Base-by-base conservation (phyloP, 192 early-diverging fungal genomes). In the Powellomyces hirtus region DNA sequence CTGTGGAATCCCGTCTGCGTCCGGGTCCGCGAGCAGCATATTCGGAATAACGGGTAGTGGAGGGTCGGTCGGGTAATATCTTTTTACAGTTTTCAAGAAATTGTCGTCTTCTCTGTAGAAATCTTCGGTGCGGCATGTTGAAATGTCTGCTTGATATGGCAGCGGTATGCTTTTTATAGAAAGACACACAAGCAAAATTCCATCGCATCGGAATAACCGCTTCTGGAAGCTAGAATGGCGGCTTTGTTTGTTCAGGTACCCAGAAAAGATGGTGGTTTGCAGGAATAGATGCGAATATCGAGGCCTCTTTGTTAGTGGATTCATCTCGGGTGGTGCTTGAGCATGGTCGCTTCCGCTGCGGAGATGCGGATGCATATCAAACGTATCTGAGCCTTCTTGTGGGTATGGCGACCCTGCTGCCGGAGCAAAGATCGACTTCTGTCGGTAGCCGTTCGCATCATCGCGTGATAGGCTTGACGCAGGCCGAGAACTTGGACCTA, bases 161-260 rank as follows among this genome's bases (percentile, higher is more conserved):
- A 78, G 66, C 49, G 22, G 26, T 18, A 64, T 65, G 16, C 46
- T 45, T 40, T 72, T 71, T 8, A 73, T 62, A 13, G 73, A 70
- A 8, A 79, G 66, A 52, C 77, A 79, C 52, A 79, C 38, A 10
- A 79, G 65, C 35, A 79, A 56, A 31, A 70, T 59, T 16, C 77
- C 77, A 64, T 79, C 74, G 53, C 70, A 76, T 8, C 77, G 64
- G 50, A 79, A 76, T 35, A 75, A 52, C 60, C 77, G 58, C 49
- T 67, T 72, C 44, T 79, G 77, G 59, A 73, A 79, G 30, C 65
- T 38, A 11, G 57, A 57, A n/a, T 64, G 64, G 4, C 74, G 65
- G 61, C 70, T 79, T 53, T 79, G 74, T 42, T 79, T 79, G 7
- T 63, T 35, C 24, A 79, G 61, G 26, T 69, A n/a, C 18, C 77